Evolutionary conservation across 495 filamentous ascomycete genomes (phyloP), one percentile per base, ranked within the genome.

Genomic region (Cercophora newfieldiana): DNA sequence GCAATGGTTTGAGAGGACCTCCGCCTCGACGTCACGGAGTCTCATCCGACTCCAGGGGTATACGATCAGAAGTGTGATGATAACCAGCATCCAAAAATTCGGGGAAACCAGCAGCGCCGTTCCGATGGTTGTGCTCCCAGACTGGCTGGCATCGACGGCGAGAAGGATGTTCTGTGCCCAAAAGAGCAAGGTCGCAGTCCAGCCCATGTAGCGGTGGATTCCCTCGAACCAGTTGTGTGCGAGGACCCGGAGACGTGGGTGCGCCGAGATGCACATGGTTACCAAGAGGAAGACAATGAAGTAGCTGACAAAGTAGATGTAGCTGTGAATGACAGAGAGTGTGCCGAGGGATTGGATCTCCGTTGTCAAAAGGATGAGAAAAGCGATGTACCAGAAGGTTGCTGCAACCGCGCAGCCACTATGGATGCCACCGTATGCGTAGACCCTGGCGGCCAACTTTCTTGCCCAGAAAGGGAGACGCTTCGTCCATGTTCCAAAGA

Each of bases 401-500:
- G 88, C 84, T 16, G 87, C 87, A 3, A 90, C 79, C 22, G 88
- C 90, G 57, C 88, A 89, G 21, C 89, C 89, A 68, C 85, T 89
- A 71, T 94, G 91, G 7, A 92, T 81, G 18, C 91, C 91, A 29
- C 91, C 91, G 73, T 90, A 89, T 48, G 91, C 87, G 72, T 92
- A 93, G 3, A 91, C 81, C 69, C 92, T 91, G 29, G 90, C 88
- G 0, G 85, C 82, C n/a, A 87, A 77, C 0, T 82, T 82, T 30
- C 91, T 89, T 50, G 91, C 76, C 44, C 80, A 77, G 37, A 92
- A 77, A 0, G 91, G 91, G 30, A 84, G 83, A 4, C 80, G 84
- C 55, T 82, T 79, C 0, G 90, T 88, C 63, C 79, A 76, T 21
- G 72, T 69, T 59, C 75, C 90, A 63, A 86, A 88, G 29, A 88